Evolutionary conservation across 2,329 filamentous ascomycete species (phyloP).

Genomic region (Venturia oleaginea): DNA sequence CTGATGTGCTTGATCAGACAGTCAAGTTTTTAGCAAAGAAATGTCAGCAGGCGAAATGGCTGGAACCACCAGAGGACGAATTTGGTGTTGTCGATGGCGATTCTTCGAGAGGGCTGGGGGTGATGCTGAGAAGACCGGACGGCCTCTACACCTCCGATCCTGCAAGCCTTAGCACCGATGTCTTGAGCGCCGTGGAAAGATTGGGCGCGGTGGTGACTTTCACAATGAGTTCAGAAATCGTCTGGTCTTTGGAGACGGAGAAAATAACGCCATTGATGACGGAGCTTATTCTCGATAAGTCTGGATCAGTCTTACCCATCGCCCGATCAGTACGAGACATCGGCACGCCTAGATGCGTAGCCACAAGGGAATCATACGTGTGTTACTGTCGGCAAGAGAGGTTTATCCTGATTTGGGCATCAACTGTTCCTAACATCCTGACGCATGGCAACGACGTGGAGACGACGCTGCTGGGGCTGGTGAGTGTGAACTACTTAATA

Average conservation of each 20-base stretch:
- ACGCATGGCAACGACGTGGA: conserved; percentile 27
- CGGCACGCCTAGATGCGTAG: conserved; percentile 20
- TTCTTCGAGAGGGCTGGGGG: background rate
- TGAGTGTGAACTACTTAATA: background rate
- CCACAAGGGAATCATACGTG: conserved; percentile 30
- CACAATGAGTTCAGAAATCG: conserved; percentile 37
- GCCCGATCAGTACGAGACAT: conserved; percentile 6
- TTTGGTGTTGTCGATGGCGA: conserved; percentile 18
- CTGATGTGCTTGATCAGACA: too few species aligned
- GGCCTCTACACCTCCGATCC: conserved; percentile 23
- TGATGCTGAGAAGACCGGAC: background rate
- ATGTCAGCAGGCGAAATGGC: too few species aligned
- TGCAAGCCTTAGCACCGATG: conserved; percentile 24
- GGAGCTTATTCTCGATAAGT: conserved; percentile 23
- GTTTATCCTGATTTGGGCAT: conserved; percentile 36
- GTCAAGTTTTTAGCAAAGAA: too few species aligned
- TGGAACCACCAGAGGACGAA: conserved; percentile 23
- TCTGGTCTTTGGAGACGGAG: conserved; percentile 31
- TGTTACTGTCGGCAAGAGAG: conserved; percentile 35
- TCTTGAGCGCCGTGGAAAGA: conserved; percentile 31
- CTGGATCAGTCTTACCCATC: background rate
- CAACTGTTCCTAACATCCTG: conserved; percentile 34
- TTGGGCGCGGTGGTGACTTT: conserved; percentile 35
- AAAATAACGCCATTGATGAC: conserved; percentile 28
- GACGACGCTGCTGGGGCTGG: conserved; percentile 10